These are phyloP conservation scores for Rhodofomes roseus DNA, from an alignment of 1,284 basidiomycete species.

Conservation along the genomic window DNA sequence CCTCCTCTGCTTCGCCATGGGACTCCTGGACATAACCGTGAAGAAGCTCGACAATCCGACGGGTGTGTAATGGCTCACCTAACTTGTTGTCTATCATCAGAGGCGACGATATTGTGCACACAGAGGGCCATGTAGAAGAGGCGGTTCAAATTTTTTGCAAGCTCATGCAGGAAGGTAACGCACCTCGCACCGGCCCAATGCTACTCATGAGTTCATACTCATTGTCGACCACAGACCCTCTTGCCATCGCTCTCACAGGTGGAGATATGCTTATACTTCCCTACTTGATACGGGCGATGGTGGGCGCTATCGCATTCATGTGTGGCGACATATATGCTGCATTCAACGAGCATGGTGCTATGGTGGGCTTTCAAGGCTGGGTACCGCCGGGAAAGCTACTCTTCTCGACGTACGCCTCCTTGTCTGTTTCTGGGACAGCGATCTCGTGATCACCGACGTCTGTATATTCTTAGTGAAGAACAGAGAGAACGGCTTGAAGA, in stretches of 20 bases:
- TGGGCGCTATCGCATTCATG: constrained; percentile 1
- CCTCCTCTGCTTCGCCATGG: too few relatives aligned
- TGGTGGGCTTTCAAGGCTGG: constrained; percentile 10
- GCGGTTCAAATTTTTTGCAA: not conserved
- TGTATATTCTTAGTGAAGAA: constrained; percentile 5
- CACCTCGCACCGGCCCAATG: not conserved
- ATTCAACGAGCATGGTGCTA: constrained; percentile 4
- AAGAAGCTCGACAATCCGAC: too few relatives aligned
- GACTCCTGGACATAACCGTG: too few relatives aligned
- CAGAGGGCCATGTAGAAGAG: not conserved
- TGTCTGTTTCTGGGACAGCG: not conserved
- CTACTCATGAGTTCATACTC: too few relatives aligned
- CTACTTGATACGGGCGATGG: not conserved
- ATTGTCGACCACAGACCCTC: not conserved
- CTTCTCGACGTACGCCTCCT: constrained; percentile 4
- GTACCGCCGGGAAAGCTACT: constrained; percentile 3
- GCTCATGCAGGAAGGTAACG: not conserved
- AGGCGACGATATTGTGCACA: too few relatives aligned
- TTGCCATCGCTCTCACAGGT: not conserved
- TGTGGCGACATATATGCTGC: constrained; percentile 12
- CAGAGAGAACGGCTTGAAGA: constrained; percentile 7
- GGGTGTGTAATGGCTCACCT: too few relatives aligned
- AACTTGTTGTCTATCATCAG: too few relatives aligned
- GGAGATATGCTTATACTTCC: not conserved
- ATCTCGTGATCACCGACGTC: not conserved